phyloP scores from a whole-genome alignment of 1,284 basidiomycete species.

The Mixia osmundae region DNA sequence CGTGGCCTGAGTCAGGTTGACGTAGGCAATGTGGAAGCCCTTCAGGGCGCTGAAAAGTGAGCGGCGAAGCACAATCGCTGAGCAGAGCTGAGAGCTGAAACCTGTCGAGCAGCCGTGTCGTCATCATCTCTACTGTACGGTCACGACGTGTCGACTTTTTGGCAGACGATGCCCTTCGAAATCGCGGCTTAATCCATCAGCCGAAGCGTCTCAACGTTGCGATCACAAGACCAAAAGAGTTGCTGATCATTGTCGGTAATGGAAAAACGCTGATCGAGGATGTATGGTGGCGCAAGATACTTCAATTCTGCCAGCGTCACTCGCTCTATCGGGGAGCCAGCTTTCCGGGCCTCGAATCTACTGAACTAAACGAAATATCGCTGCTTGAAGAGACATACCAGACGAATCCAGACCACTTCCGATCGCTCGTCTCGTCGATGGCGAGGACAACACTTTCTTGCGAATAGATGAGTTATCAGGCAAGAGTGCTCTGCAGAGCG shows the following conservation, averaged over 20 bases:
- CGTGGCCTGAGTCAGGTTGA: conserved; percentile 19
- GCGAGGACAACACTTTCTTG: too few relatives aligned
- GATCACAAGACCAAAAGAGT: conserved; percentile 24
- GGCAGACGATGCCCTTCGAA: conserved; percentile 16
- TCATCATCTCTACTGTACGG: conserved; percentile 22
- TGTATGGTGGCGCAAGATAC: conserved; percentile 3
- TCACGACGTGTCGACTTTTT: conserved; percentile 20
- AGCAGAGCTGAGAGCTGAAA: background rate
- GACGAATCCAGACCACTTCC: too few relatives aligned
- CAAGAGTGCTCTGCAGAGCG: too few relatives aligned
- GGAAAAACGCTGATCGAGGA: conserved; percentile 12
- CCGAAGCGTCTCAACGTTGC: conserved; percentile 25
- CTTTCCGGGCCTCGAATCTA: too few relatives aligned
- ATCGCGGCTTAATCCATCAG: conserved; percentile 22
- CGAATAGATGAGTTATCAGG: too few relatives aligned
- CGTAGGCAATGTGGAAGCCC: conserved; percentile 23
- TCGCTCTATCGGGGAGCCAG: too few relatives aligned
- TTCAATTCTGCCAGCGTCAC: too few relatives aligned
- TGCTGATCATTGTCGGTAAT: conserved; percentile 24
- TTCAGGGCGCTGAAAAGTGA: conserved; percentile 18
- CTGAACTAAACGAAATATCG: too few relatives aligned
- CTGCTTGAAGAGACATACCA: too few relatives aligned
- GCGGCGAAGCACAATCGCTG: background rate
- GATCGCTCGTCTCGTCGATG: too few relatives aligned
- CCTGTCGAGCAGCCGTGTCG: conserved; percentile 13